Evolutionary conservation across 208 protist genomes (phyloP).

Genomic region (Crithidia thermophila): DNA sequence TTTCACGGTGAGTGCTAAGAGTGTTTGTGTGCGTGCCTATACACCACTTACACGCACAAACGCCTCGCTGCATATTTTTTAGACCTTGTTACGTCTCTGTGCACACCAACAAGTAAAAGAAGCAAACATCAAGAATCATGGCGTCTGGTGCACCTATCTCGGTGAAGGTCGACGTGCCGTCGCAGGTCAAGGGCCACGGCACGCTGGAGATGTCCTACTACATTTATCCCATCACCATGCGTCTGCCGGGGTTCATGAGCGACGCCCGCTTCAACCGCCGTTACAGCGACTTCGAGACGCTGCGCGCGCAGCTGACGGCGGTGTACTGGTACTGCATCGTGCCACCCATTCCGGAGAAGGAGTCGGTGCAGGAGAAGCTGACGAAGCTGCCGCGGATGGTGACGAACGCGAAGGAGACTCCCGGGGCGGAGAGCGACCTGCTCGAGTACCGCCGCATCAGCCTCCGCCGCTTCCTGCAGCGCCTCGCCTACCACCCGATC

Average conservation of each 20-base stretch:
- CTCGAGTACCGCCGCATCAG: conserved; percentile 81
- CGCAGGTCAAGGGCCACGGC: conserved; percentile 55
- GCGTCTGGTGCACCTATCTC: conserved; percentile 23
- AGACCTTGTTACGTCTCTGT: conserved; percentile 7
- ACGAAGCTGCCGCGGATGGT: conserved; percentile 42
- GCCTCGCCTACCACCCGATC: conserved; percentile 75
- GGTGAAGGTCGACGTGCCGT: conserved; percentile 45
- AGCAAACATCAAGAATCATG: conserved; percentile 13
- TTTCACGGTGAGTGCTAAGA: too few relatives aligned
- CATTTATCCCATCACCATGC: conserved; percentile 72
- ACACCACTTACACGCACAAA: too few relatives aligned
- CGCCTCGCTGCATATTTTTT: too few relatives aligned
- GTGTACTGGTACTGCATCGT: conserved; percentile 81
- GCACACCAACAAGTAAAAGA: neutral
- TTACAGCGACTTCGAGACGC: conserved; percentile 90
- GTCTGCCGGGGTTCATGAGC: conserved; percentile 37
- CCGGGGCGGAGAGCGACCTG: conserved; percentile 32
- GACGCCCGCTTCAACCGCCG: conserved; percentile 54
- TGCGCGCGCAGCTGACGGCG: conserved; percentile 69
- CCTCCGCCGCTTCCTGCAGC: conserved; percentile 74
- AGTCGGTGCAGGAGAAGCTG: conserved; percentile 68
- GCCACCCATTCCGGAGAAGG: conserved; percentile 91
- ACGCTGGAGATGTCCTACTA: conserved; percentile 85
- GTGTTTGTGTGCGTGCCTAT: too few relatives aligned
- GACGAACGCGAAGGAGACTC: conserved; percentile 24